Evolutionary conservation across 768 basidiomycete species (phyloP).

Genomic region (Mycena amicta): DNA sequence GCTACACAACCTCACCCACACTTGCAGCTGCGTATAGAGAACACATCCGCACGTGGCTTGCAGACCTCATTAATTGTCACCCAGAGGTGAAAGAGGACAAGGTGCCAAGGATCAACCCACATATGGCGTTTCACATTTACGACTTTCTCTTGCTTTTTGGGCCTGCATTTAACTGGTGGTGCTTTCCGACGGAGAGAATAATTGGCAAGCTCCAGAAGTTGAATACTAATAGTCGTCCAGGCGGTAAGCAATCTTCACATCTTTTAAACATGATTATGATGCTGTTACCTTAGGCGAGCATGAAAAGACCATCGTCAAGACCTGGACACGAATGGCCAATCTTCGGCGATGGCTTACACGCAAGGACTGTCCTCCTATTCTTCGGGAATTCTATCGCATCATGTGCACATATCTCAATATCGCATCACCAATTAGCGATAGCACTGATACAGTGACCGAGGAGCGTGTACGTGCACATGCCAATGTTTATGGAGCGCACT

Average conservation of each 20-base stretch:
- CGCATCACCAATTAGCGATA: no score
- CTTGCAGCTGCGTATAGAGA: neutral
- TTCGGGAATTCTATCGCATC: neutral
- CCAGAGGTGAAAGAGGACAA: neutral
- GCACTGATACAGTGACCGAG: no score
- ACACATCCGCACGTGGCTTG: neutral
- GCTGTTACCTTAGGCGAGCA: constrained; percentile 27
- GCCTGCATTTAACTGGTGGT: constrained; percentile 33
- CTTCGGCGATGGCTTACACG: neutral
- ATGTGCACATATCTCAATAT: no score
- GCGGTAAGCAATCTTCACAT: no score
- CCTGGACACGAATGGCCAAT: neutral
- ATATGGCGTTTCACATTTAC: constrained; percentile 33
- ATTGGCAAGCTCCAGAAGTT: constrained; percentile 37
- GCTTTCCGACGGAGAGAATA: constrained; percentile 37
- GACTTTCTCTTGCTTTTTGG: constrained; percentile 37
- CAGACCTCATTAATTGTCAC: neutral
- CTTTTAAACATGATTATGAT: no score
- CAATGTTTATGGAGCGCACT: no score
- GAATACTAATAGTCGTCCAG: constrained; percentile 31
- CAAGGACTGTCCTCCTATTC: neutral
- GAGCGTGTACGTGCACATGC: no score
- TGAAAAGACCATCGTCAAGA: constrained; percentile 6
- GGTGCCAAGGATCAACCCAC: constrained; percentile 18
- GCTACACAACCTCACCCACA: neutral